A percentile compares a stretch with the other conserved stretches of the same genome.
Conservation (phyloP, 345 rosid genomes). For the Heritiera littoralis region DNA sequence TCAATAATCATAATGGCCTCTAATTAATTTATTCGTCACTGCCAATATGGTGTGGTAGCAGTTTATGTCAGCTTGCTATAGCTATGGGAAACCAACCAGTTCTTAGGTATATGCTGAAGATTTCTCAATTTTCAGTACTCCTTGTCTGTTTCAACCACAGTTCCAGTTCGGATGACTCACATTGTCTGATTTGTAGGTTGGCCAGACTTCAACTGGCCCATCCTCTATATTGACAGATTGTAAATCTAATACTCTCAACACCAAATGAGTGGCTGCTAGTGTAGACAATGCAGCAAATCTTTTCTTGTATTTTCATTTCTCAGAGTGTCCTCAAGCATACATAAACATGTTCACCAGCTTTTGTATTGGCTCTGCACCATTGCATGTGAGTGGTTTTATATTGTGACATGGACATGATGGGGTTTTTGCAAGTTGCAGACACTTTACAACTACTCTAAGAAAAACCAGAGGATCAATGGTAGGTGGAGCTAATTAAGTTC, state of each 20-base stretch:
- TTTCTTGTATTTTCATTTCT: not conserved
- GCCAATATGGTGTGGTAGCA: no score
- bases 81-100: not conserved
- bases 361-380: not conserved
- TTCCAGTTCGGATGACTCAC: not conserved
- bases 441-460: slow-evolving; percentile 2
- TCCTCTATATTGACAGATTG: not conserved
- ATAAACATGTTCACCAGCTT: slow-evolving; percentile 4
- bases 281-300: slow-evolving; percentile 11
- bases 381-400: slow-evolving; percentile 7
- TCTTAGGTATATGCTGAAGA: not conserved
- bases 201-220: not conserved
- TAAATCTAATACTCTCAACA: not conserved
- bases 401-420: slow-evolving; percentile 8
- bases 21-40: no score
- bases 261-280: not conserved
- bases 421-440: slow-evolving; percentile 2
- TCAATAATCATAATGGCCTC: no score
- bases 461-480: not conserved
- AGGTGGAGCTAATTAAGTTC: slow-evolving; percentile 12
- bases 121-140: not conserved
- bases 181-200: not conserved
- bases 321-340: slow-evolving; percentile 7
- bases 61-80: no score
- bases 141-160: not conserved